phyloP scores from a whole-genome alignment of 164 flowering plant species.

The Vitis amurensis region DNA sequence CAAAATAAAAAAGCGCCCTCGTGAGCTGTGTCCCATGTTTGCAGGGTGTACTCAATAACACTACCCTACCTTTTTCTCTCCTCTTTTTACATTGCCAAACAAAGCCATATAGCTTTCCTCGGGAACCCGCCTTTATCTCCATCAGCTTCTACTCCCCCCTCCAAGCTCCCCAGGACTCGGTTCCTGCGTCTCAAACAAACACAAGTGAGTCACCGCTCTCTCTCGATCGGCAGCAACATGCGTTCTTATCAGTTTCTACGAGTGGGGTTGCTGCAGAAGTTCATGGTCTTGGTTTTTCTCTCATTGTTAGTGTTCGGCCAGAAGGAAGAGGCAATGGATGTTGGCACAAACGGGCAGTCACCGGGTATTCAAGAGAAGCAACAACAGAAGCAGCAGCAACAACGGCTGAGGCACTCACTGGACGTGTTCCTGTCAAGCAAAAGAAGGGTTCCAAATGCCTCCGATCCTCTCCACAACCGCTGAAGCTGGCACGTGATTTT shows the following conservation, averaged over 20 bases:
- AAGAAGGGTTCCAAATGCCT: slow-evolving; percentile 52
- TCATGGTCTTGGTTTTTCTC: slow-evolving; percentile 22
- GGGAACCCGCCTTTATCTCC: background rate
- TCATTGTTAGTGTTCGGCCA: slow-evolving; percentile 24
- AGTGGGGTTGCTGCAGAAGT: slow-evolving; percentile 20
- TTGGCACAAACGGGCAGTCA: background rate
- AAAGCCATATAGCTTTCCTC: slow-evolving; percentile 21
- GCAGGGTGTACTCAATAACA: slow-evolving; percentile 29
- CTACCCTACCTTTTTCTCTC: background rate
- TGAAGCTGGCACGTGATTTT: slow-evolving; percentile 7
- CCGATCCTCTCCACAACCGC: slow-evolving; percentile 71
- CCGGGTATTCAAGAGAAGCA: background rate
- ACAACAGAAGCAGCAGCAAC: slow-evolving; percentile 4
- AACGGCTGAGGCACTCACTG: slow-evolving; percentile 13
- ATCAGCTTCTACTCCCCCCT: background rate
- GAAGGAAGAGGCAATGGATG: slow-evolving; percentile 8
- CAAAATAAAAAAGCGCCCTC: slow-evolving; percentile 15
- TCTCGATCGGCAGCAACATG: slow-evolving; percentile 16
- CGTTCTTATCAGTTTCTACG: slow-evolving; percentile 1
- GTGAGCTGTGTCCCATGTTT: slow-evolving; percentile 42
- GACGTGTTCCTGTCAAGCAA: slow-evolving; percentile 39
- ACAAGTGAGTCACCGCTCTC: background rate
- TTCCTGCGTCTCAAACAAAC: background rate
- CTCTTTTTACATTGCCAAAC: slow-evolving; percentile 4
- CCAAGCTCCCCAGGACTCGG: background rate